These are phyloP conservation scores for Linum usitatissimum DNA, from an alignment of 345 rosid genomes.

Conservation along the genomic window DNA sequence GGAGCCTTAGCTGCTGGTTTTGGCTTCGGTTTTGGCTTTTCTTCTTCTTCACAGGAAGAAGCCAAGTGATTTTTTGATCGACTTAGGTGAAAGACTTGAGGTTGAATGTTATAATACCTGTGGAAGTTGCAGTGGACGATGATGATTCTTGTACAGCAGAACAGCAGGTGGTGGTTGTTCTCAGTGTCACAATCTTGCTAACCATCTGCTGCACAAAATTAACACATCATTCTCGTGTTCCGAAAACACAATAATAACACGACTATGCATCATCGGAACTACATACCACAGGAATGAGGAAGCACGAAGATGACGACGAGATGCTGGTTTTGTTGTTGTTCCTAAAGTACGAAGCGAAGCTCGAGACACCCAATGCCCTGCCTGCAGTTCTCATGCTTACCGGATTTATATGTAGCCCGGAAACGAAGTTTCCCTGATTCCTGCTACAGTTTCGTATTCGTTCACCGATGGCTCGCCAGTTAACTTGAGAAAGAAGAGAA, in stretches of 20 bases:
- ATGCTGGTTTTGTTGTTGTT: slow-evolving; percentile 25
- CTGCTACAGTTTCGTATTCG: neutral
- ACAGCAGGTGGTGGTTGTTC: slow-evolving; percentile 26
- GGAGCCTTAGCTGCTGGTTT: slow-evolving; percentile 65
- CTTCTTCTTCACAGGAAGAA: neutral
- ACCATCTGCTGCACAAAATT: slow-evolving; percentile 28
- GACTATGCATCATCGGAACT: neutral
- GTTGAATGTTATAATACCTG: slow-evolving; percentile 25
- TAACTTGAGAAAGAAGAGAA: slow-evolving; percentile 11
- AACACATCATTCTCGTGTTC: neutral
- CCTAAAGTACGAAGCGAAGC: slow-evolving; percentile 40
- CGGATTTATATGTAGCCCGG: neutral
- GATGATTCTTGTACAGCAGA: slow-evolving; percentile 73
- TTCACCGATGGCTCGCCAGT: neutral
- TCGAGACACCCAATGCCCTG: slow-evolving; percentile 41
- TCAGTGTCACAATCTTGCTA: slow-evolving; percentile 20
- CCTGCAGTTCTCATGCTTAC: slow-evolving; percentile 45
- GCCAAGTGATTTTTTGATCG: neutral
- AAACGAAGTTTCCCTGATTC: neutral
- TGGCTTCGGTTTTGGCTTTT: slow-evolving; percentile 36
- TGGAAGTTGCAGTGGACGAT: slow-evolving; percentile 32
- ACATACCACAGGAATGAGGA: neutral
- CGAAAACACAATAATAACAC: neutral
- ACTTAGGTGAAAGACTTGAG: neutral
- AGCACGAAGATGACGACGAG: slow-evolving; percentile 11